A percentile compares a stretch with the other conserved stretches of the same genome.
Conservation (phyloP, 257 asterid genomes). For the Ocimum tenuiflorum region DNA sequence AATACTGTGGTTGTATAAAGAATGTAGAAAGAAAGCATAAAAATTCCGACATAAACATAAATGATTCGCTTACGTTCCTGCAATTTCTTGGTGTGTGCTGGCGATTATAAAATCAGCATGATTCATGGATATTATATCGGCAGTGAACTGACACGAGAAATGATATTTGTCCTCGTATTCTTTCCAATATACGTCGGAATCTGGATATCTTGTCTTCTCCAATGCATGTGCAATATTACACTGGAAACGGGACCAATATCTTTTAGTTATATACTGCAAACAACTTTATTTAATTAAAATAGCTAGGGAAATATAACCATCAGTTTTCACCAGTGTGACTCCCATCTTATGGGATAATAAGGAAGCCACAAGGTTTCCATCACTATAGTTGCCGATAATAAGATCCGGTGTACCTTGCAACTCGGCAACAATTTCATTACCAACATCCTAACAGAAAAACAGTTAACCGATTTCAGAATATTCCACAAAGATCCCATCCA, state of each 20-base stretch:
- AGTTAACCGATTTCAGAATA: not conserved
- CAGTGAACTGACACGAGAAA: slow-evolving; percentile 94
- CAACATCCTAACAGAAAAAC: slow-evolving; percentile 53
- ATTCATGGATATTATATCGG: slow-evolving; percentile 93
- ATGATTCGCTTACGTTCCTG: slow-evolving; percentile 74
- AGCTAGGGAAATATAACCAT: not conserved
- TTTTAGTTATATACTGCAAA: not conserved
- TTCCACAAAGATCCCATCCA: not conserved
- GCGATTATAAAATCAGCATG: slow-evolving; percentile 90
- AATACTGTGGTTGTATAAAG: too few relatives aligned
- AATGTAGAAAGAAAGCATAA: too few relatives aligned
- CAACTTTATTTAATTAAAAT: not conserved
- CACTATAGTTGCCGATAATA: slow-evolving; percentile 91
- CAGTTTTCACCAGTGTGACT: slow-evolving; percentile 65
- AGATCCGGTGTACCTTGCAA: slow-evolving; percentile 80
- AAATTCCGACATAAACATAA: not conserved
- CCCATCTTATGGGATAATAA: slow-evolving; percentile 79
- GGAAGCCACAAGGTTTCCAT: slow-evolving; percentile 97
- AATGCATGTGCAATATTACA: slow-evolving; percentile 97
- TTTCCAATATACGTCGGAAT: slow-evolving; percentile 91
- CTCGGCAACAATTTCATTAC: slow-evolving; percentile 85
- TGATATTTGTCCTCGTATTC: slow-evolving; percentile 89
- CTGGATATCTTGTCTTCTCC: slow-evolving; percentile 98
- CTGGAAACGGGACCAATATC: slow-evolving; percentile 27
- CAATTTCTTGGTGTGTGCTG: slow-evolving; percentile 96